Percentiles rank a stretch among this genome's conserved stretches.
These are phyloP conservation scores for Nymphaea thermarum DNA, from an alignment of 164 flowering plant species.

Conservation along the genomic window DNA sequence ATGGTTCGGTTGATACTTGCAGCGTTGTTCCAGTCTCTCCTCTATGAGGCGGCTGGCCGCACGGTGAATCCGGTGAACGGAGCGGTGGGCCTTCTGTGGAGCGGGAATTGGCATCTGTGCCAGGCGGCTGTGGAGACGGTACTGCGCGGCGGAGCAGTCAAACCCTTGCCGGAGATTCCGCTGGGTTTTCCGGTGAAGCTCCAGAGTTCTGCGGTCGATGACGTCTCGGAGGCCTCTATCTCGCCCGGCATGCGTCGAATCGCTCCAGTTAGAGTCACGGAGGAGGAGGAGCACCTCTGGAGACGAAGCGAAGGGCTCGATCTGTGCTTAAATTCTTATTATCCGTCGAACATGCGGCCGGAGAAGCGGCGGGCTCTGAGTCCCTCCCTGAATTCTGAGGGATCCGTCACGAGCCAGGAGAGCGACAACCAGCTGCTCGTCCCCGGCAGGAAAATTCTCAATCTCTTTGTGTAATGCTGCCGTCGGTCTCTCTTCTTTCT, in stretches of 20 bases:
- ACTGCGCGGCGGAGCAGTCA: conserved; percentile 45
- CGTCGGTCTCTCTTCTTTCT: background rate
- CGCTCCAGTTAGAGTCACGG: background rate
- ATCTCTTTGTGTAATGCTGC: conserved; percentile 10
- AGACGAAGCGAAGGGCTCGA: conserved; percentile 35
- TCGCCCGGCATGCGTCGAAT: background rate
- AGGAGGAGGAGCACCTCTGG: conserved; percentile 13
- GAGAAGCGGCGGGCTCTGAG: conserved; percentile 32
- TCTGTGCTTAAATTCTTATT: conserved; percentile 33
- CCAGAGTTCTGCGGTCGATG: conserved; percentile 16
- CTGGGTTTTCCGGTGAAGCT: conserved; percentile 7
- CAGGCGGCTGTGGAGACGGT: conserved; percentile 72
- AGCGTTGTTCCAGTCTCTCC: conserved; percentile 65
- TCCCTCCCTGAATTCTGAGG: conserved; percentile 68
- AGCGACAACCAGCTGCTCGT: conserved; percentile 5
- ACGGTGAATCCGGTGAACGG: conserved; percentile 84
- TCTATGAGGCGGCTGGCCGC: conserved; percentile 72
- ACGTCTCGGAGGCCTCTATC: conserved; percentile 16
- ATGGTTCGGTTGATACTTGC: background rate
- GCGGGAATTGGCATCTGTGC: conserved; percentile 74
- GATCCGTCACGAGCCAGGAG: conserved; percentile 33
- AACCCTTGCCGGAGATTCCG: conserved; percentile 33
- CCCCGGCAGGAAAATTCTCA: conserved; percentile 11
- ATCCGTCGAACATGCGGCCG: conserved; percentile 4
- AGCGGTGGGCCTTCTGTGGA: conserved; percentile 74